Evolutionary conservation across 176 grass and related monocot species (phyloP), one percentile per base, ranked within the genome.

Genomic region (Otatea glauca): DNA sequence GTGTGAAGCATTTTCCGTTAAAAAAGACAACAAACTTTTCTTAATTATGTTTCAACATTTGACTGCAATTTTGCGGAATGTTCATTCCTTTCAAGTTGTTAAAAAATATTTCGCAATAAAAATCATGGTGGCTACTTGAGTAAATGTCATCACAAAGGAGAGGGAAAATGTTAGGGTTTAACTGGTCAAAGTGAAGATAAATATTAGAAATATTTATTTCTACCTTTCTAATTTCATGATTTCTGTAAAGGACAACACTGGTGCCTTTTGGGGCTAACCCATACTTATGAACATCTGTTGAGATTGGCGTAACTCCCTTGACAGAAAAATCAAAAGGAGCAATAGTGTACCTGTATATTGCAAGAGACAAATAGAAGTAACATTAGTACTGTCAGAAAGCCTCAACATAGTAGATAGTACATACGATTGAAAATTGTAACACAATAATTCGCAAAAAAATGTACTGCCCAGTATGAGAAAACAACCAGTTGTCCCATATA

Each of bases 151-250:
- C 58, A 66, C 79, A 84, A 86, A 13, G 2, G 65, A 60, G 38
- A 72, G 11, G 23, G 17, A 82, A 41, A 60, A 49, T 83, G 65
- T 90, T 59, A 90, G 82, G n/a, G n/a, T 72, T 65, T 51, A 72
- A 49, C 14, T 10, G 2, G 75, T 23, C 5, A 79, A 79, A 68
- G 23, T 74, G 29, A 90, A 69, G 9, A 80, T 6, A 72, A 34
- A 86, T 82, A 78, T 48, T 47, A 10, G 23, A 43, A 43, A 53
- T 68, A 50, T 9, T 62, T 51, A 50, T 61, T 42, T 67, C 20
- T 86, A 96, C 96, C 93, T 99, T 99, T 91, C 96, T 96, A 80
- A 96, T 95, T 82, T 94, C 91, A 92, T 93, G 96, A 84, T 99
- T 99, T 86, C 91, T 89, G 79, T 99, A 99, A 29, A 99, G 86